Conservation (phyloP, 2,329 filamentous ascomycete species). For the Incumbomyces lentus region DNA sequence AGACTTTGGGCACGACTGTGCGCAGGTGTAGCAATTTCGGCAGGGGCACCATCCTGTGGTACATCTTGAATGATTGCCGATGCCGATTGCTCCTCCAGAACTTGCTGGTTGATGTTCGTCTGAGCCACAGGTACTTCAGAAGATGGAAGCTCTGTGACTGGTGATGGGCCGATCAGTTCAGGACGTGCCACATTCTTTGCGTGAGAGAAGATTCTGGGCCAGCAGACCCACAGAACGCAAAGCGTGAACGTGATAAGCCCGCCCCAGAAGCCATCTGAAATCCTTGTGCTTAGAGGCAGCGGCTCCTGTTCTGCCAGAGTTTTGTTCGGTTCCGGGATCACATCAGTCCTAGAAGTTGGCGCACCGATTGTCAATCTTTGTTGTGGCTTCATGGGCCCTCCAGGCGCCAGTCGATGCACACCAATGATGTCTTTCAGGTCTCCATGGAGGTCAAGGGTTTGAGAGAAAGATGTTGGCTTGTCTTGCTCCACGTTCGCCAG, state of each 20-base stretch:
- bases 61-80: background rate
- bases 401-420: constrained; percentile 53
- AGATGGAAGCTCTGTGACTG: too few species aligned
- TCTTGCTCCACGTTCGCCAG: constrained; percentile 31
- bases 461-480: constrained; percentile 9
- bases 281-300: constrained; percentile 7
- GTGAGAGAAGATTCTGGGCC: too few species aligned
- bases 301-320: constrained; percentile 13
- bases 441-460: constrained; percentile 13
- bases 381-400: constrained; percentile 43
- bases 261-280: constrained; percentile 1
- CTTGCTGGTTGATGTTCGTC: background rate
- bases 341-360: constrained; percentile 7
- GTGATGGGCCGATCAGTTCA: too few species aligned
- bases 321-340: background rate
- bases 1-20: constrained; percentile 16
- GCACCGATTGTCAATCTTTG: constrained; percentile 18
- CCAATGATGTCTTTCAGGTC: constrained; percentile 45
- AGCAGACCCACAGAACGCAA: background rate
- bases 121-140: background rate
- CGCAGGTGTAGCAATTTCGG: constrained; percentile 8
- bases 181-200: too few species aligned
- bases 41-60: background rate
- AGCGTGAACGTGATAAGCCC: background rate
- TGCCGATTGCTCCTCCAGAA: background rate